Base-by-base conservation (phyloP, 2,329 filamentous ascomycete species). In the Alternaria arbusti region DNA sequence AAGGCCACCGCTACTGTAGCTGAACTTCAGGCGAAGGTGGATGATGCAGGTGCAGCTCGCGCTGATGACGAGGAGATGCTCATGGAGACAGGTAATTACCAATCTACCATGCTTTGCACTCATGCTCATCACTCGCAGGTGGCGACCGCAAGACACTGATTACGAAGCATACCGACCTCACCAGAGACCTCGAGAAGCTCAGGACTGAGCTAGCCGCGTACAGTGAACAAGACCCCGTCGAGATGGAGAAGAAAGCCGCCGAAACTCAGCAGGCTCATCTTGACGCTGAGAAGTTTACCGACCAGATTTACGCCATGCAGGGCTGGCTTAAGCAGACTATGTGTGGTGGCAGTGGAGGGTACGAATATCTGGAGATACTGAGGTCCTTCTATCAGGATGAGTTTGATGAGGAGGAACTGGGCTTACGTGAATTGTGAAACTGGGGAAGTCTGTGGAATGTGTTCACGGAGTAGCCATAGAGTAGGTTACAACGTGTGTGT, bases 401-500 rank as follows among this genome's bases (percentile, higher is more conserved):
- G 69, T 87, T 83, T 70, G 84, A 83, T 57, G 77, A 84, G 59
- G 86, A 89, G 59, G 85, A 84, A 43, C 82, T 83, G 50, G 83
- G 84, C 8, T 76, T 88, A 65, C 78, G 78, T 25, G 85, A 80
- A 68, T 66, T 79, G n/a, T 45, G n/a, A 22, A 22, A 10, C 22
- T 40, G 3, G 20, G 30, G 12, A 15, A 22, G 36, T 23, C 28
- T 52, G 20, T 36, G 49, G 4, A 20, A 2, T 28, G 12, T 17
- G 2, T 40, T 40, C 1, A 40, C 49, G 6, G 30, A 23, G 15
- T 40, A 40, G 36, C 36, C n/a, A 40, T 40, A 0, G 36, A 40
- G 36, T 0, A 17, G 49, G 11, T 1, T 23, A 52, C 20, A 25
- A 12, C 13, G 22, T 23, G 10, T 32, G 8, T 20, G 17, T 40